Conservation (phyloP, 495 filamentous ascomycete genomes). For the Aspergillus incahuasiensis region DNA sequence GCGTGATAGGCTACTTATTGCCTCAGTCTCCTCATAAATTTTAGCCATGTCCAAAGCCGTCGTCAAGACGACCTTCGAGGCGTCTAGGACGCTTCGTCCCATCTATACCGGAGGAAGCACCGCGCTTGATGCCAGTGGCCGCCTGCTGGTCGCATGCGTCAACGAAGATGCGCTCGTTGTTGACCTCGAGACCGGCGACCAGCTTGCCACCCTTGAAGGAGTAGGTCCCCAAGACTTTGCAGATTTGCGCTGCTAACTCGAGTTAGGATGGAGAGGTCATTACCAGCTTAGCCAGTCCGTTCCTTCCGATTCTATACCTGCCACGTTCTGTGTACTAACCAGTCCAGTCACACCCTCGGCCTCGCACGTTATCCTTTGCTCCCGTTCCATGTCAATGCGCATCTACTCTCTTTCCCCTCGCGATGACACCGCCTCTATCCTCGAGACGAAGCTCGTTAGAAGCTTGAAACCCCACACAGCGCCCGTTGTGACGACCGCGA, state of each 20-base stretch:
- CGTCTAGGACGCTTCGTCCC: slow-evolving; percentile 74
- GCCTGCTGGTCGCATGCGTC: slow-evolving; percentile 78
- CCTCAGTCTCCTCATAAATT: slow-evolving; percentile 7
- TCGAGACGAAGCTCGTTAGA: slow-evolving; percentile 65
- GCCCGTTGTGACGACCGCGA: slow-evolving; percentile 76
- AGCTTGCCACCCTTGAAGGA: slow-evolving; percentile 83
- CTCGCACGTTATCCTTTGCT: slow-evolving; percentile 84
- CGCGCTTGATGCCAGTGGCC: slow-evolving; percentile 74
- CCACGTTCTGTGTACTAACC: slow-evolving; percentile 18
- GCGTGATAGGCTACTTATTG: slow-evolving; percentile 15
- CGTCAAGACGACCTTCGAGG: slow-evolving; percentile 82
- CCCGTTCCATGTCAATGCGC: slow-evolving; percentile 88
- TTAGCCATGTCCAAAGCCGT: slow-evolving; percentile 44
- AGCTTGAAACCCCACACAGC: slow-evolving; percentile 87
- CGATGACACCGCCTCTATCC: slow-evolving; percentile 42
- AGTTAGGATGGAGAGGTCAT: slow-evolving; percentile 84
- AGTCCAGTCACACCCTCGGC: slow-evolving; percentile 74
- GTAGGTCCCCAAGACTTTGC: slow-evolving; percentile 43
- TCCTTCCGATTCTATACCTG: not conserved
- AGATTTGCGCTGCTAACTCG: slow-evolving; percentile 17
- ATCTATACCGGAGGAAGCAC: slow-evolving; percentile 91
- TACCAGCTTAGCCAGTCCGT: slow-evolving; percentile 75
- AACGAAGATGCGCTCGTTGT: slow-evolving; percentile 88
- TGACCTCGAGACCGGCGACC: slow-evolving; percentile 74
- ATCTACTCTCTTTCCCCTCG: slow-evolving; percentile 70